These are phyloP conservation scores for Globisporangium canariense DNA, from an alignment of 352 stramenopile genomes.

Conservation along the genomic window DNA sequence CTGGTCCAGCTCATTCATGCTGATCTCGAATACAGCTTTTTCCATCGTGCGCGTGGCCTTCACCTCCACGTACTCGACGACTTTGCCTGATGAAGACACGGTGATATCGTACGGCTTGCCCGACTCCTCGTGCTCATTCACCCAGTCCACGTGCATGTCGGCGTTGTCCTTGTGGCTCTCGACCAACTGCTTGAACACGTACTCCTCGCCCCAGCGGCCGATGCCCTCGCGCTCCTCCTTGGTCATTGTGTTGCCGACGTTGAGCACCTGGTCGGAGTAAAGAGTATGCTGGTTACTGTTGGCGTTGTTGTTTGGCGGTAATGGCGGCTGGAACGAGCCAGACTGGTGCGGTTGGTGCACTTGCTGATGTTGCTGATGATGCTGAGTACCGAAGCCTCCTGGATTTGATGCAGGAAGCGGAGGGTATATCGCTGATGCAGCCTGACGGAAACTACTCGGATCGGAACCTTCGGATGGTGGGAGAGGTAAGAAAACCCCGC, in stretches of 20 bases:
- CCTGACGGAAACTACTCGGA: background rate
- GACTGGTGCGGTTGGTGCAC: background rate
- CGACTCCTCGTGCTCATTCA: slow-evolving; percentile 80
- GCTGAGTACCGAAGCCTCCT: background rate
- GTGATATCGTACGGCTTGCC: slow-evolving; percentile 81
- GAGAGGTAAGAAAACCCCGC: slow-evolving; percentile 1
- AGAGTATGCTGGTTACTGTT: background rate
- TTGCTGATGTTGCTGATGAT: background rate
- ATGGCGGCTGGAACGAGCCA: slow-evolving; percentile 7
- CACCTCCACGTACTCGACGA: slow-evolving; percentile 84
- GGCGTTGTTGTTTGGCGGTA: background rate
- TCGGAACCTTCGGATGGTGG: background rate
- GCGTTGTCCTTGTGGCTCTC: slow-evolving; percentile 33
- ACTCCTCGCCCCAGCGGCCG: slow-evolving; percentile 80
- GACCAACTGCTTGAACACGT: slow-evolving; percentile 73
- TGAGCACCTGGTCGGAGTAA: slow-evolving; percentile 12
- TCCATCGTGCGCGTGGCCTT: slow-evolving; percentile 87
- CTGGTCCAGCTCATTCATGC: slow-evolving; percentile 86
- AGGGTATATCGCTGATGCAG: background rate
- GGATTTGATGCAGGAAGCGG: slow-evolving; percentile 4
- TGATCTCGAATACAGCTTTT: slow-evolving; percentile 87
- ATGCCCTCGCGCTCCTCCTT: slow-evolving; percentile 75
- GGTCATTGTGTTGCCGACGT: slow-evolving; percentile 56
- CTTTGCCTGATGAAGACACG: slow-evolving; percentile 37
- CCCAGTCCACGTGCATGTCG: slow-evolving; percentile 52